A percentile compares a stretch with the other conserved stretches of the same genome.
These are phyloP conservation scores for Chondrostereum purpureum DNA, from an alignment of 1,284 basidiomycete species.

Conservation along the genomic window DNA sequence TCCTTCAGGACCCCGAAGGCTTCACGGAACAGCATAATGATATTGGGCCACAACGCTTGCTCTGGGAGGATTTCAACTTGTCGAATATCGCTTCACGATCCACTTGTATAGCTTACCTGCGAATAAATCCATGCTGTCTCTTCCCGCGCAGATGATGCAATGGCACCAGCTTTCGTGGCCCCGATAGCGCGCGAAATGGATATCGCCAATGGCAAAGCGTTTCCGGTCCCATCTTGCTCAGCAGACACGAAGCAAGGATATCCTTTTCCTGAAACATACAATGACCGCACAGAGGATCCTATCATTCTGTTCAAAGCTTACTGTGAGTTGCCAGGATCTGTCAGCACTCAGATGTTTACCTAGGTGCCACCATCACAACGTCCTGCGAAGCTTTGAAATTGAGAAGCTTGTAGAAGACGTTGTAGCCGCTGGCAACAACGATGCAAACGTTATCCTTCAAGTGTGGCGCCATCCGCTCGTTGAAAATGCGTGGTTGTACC, in stretches of 20 bases:
- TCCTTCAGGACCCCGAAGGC: constrained; percentile 58
- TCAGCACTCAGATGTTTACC: constrained; percentile 26
- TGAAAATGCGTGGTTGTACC: constrained; percentile 56
- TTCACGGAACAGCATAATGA: constrained; percentile 60
- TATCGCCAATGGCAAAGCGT: constrained; percentile 39
- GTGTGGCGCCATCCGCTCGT: constrained; percentile 42
- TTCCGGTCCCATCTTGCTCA: constrained; percentile 54
- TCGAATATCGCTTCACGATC: too few species aligned
- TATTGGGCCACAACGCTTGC: constrained; percentile 63
- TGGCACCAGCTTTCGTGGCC: constrained; percentile 60
- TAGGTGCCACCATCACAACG: constrained; percentile 62
- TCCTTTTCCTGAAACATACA: constrained; percentile 54
- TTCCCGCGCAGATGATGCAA: constrained; percentile 56
- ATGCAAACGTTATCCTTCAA: constrained; percentile 45
- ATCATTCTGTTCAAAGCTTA: constrained; percentile 41
- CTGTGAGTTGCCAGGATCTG: background rate
- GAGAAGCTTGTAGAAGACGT: constrained; percentile 56
- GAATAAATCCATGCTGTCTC: constrained; percentile 62
- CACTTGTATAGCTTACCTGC: constrained; percentile 33
- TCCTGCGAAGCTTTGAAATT: constrained; percentile 49
- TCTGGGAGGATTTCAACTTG: constrained; percentile 26
- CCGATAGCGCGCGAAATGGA: constrained; percentile 54
- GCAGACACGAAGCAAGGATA: constrained; percentile 64
- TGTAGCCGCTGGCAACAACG: constrained; percentile 60
- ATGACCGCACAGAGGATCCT: constrained; percentile 55